Base-by-base conservation (phyloP, 2,329 filamentous ascomycete species). In the Sporothrix curviconia region DNA sequence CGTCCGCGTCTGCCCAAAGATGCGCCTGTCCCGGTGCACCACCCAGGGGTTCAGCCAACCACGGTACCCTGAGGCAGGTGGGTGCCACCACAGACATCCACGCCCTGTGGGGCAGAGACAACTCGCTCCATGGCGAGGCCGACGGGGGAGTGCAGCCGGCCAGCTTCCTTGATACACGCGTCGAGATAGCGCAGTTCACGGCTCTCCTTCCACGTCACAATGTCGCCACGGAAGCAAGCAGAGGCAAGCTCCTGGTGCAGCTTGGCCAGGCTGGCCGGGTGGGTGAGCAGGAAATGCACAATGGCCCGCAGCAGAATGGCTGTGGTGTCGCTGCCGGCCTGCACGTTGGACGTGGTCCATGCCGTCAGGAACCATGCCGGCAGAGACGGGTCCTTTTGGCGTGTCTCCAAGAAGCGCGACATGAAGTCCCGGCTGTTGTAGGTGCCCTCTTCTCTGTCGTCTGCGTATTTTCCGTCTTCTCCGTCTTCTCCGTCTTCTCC, bases 111-210 rank as follows among this genome's bases (percentile, higher is more conserved):
- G 78, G 79, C 0, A 1, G 17, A 17, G 3, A 81, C 78, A 17
- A 76, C 65, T 1, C 80, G 76, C 64, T 81, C 77, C 15, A 82
- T 69, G 4, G 74, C 64, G 61, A 80, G 71, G 9, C 71, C 74
- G 2, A 80, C 69, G 2, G 70, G 72, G 1, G 79, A 78, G 60
- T 80, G 76, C 11, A 80, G 66, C 3, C 79, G 73, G 61, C 77
- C 66, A 0, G 75, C 71, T 64, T 84, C 81, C 19, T 74, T 76
- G 19, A 83, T 71, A 2, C 79, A 74, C 3, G 79, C 79, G 43
- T 77, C 71, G 9, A 83, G 72, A 63, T 80, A 77, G 17, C 67
- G 69, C 11, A 72, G 67, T 25, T 64, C 66, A 25, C 62, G 69
- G 36, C 67, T 61, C 17, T 57, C 59, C 3, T 54, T 49, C 49